phyloP scores from a whole-genome alignment of 2,329 filamentous ascomycete species.

The Beauveria rudraprayagi region DNA sequence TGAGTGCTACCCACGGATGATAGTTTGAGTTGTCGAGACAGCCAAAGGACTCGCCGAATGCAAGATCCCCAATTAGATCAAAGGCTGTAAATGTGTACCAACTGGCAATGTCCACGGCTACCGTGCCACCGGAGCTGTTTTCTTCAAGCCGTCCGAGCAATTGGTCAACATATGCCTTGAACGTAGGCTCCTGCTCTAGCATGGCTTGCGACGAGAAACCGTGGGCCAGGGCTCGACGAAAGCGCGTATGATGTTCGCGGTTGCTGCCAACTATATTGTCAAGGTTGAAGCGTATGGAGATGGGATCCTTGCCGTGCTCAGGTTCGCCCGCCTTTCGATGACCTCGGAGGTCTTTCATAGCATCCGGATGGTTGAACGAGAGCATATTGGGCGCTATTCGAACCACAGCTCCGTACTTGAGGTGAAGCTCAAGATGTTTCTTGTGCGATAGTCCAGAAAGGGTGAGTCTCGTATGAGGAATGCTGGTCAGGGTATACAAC shows the following conservation, averaged over 20 bases:
- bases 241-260: background rate
- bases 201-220: background rate
- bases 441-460: background rate
- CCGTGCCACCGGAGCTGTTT: background rate
- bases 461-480: background rate
- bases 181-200: background rate
- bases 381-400: background rate
- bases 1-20: slow-evolving; percentile 4
- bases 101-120: background rate
- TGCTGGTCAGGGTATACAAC: background rate
- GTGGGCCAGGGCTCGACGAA: background rate
- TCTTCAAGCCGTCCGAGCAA: background rate
- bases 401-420: background rate
- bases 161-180: background rate
- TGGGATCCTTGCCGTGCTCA: background rate
- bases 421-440: background rate
- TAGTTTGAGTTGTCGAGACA: slow-evolving; percentile 17
- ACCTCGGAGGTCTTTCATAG: background rate
- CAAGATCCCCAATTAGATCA: slow-evolving; percentile 28
- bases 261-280: background rate
- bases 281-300: background rate
- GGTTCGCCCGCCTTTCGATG: background rate
- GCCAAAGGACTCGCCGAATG: slow-evolving; percentile 33
- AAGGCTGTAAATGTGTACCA: slow-evolving; percentile 18
- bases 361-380: background rate